A percentile compares a stretch with the other conserved stretches of the same genome.
Evolutionary conservation across 2,329 filamentous ascomycete species (phyloP).

Genomic region (Lecanoromycetidae sp.): DNA sequence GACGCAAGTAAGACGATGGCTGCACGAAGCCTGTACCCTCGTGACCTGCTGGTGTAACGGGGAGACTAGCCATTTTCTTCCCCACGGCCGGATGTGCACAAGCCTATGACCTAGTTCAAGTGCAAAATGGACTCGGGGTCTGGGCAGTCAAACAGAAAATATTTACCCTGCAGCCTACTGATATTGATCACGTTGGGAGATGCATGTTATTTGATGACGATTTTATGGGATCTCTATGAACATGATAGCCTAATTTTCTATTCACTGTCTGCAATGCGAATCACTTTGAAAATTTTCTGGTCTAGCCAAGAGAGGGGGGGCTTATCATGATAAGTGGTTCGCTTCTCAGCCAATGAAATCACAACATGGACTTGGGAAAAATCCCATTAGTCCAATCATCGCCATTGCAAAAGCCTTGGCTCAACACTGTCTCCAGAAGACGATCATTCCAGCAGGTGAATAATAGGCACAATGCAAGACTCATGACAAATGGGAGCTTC

Average conservation of each 20-base stretch:
- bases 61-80: slow-evolving; percentile 16
- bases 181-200: no score
- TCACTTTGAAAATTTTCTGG: not conserved
- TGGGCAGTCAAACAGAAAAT: no score
- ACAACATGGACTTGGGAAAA: not conserved
- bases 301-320: slow-evolving; percentile 5
- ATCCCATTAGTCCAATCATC: not conserved
- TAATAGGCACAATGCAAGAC: no score
- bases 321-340: slow-evolving; percentile 4
- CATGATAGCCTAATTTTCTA: not conserved
- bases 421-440: no score
- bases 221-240: no score
- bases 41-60: slow-evolving; percentile 26
- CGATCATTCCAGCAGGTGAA: no score
- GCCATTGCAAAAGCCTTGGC: not conserved
- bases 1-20: slow-evolving; percentile 36
- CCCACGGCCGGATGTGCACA: no score
- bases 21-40: slow-evolving; percentile 33
- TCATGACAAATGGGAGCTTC: no score
- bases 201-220: no score
- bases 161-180: no score
- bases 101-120: no score
- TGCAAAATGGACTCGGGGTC: no score
- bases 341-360: slow-evolving; percentile 1
- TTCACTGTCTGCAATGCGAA: not conserved